A percentile compares a stretch with the other conserved stretches of the same genome.
Conservation (phyloP, 768 basidiomycete species). For the Leucocoprinus birnbaumii region DNA sequence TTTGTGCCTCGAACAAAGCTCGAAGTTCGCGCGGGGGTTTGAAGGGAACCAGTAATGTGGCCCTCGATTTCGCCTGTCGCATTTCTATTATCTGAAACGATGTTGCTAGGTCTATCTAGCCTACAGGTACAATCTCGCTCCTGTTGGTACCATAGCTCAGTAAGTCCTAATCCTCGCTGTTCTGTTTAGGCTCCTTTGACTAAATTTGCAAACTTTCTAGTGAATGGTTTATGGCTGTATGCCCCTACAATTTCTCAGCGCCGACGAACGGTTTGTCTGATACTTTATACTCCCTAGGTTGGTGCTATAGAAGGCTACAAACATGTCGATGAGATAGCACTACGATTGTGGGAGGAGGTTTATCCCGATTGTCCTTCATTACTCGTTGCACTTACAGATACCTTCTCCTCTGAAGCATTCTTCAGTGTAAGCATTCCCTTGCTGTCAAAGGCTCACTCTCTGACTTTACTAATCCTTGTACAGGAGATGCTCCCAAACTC, state of each 20-base stretch:
- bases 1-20: slow-evolving; percentile 54
- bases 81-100: not conserved
- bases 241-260: slow-evolving; percentile 15
- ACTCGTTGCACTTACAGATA: not conserved
- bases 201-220: slow-evolving; percentile 22
- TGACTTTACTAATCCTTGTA: not conserved
- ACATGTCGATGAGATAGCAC: slow-evolving; percentile 57
- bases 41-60: slow-evolving; percentile 89
- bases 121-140: slow-evolving; percentile 58
- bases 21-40: slow-evolving; percentile 44
- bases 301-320: slow-evolving; percentile 86
- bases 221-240: slow-evolving; percentile 91
- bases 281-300: slow-evolving; percentile 46
- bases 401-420: slow-evolving; percentile 35
- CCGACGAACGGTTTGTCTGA: not conserved
- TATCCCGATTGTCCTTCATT: too few species aligned
- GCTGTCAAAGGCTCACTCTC: not conserved
- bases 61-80: slow-evolving; percentile 14
- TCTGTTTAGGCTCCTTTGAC: not conserved
- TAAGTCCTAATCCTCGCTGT: slow-evolving; percentile 35
- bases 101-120: slow-evolving; percentile 76
- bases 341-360: not conserved
- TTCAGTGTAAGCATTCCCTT: slow-evolving; percentile 51
- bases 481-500: slow-evolving; percentile 32
- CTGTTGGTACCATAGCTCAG: slow-evolving; percentile 87